Percentiles rank a stretch among this genome's conserved stretches.
Conservation (phyloP, 768 basidiomycete species). For the Cantharellus anzutake region DNA sequence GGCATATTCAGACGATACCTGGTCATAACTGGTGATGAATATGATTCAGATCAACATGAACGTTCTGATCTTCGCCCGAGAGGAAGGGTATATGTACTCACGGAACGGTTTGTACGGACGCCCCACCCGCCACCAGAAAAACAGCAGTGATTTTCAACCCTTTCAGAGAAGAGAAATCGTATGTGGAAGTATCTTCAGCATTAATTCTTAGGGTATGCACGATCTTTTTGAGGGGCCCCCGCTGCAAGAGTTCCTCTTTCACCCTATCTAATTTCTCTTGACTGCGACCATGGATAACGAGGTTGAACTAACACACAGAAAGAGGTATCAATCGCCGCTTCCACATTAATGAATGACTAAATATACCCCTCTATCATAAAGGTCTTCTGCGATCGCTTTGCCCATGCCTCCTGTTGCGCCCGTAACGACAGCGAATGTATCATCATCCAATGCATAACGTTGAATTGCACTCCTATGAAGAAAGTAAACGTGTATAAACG, state of each 20-base stretch:
- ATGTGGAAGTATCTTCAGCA: not conserved
- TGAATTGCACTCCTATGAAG: not conserved
- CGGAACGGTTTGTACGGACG: not conserved
- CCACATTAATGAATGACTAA: not conserved
- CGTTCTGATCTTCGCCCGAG: too few species aligned
- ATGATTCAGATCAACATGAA: too few species aligned
- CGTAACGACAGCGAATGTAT: conserved; percentile 3
- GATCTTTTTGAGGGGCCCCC: not conserved
- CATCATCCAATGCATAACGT: not conserved
- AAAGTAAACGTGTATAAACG: not conserved
- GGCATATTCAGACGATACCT: too few species aligned
- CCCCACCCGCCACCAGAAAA: not conserved
- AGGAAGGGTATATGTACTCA: not conserved
- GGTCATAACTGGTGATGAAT: too few species aligned
- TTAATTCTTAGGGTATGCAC: not conserved
- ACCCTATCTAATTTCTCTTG: conserved; percentile 1
- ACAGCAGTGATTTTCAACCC: not conserved
- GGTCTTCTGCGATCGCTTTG: conserved; percentile 1
- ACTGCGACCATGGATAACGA: conserved; percentile 4
- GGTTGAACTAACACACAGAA: conserved; percentile 1
- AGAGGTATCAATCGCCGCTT: not conserved
- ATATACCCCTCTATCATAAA: not conserved
- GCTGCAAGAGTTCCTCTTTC: not conserved
- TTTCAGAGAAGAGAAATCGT: not conserved
- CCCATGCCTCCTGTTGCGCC: conserved; percentile 4